A percentile compares a stretch with the other conserved stretches of the same genome.
Evolutionary conservation across 441 rosid genomes (phyloP).

Genomic region (Manihot esculenta): DNA sequence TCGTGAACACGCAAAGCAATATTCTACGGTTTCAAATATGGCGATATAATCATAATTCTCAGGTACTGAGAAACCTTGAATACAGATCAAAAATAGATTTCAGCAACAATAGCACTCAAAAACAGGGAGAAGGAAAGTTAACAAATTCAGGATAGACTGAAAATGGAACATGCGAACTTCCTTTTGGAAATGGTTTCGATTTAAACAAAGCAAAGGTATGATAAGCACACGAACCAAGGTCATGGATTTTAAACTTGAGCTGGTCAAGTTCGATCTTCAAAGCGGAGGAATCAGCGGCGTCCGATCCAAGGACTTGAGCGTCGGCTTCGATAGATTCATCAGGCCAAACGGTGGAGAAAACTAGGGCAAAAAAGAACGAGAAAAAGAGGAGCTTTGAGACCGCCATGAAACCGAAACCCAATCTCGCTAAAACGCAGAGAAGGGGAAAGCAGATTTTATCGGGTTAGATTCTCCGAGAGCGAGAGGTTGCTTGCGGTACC

Average conservation of each 20-base stretch:
- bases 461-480: no score
- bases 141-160: no score
- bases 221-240: constrained; percentile 56
- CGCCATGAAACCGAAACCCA: constrained; percentile 42
- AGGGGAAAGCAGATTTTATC: not conserved
- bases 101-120: no score
- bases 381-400: constrained; percentile 42
- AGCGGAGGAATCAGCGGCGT: constrained; percentile 38
- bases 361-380: constrained; percentile 43
- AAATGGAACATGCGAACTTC: no score
- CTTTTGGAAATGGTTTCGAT: no score
- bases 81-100: no score
- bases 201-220: not conserved
- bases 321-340: constrained; percentile 36
- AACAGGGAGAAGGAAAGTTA: no score
- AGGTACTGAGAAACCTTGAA: no score
- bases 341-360: constrained; percentile 42
- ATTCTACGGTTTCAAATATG: no score
- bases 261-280: constrained; percentile 59
- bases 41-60: no score
- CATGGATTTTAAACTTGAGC: constrained; percentile 68
- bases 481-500: no score
- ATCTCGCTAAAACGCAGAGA: not conserved
- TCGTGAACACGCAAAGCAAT: no score
- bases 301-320: constrained; percentile 39